Evolutionary conservation across 2,329 filamentous ascomycete genomes (phyloP).

Genomic region (Aspergillus neoniger): DNA sequence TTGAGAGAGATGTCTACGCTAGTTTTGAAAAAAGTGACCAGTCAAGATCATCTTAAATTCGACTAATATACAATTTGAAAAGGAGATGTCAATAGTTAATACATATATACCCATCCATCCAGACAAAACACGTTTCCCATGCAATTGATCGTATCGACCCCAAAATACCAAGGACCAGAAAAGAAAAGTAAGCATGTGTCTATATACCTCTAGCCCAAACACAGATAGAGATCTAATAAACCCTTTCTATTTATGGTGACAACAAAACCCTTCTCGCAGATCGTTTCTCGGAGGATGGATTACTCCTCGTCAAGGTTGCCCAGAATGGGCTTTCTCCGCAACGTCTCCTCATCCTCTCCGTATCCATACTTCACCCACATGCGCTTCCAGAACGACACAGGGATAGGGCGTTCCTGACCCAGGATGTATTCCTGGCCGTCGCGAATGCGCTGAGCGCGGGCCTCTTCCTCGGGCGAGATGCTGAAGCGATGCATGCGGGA

Average conservation of each 20-base stretch:
- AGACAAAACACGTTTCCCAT: constrained; percentile 5
- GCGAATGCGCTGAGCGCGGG: constrained; percentile 62
- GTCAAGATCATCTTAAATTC: not conserved
- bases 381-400: constrained; percentile 41
- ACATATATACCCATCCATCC: not conserved
- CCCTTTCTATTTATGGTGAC: not conserved
- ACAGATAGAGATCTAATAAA: not conserved
- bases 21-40: not conserved
- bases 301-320: constrained; percentile 42
- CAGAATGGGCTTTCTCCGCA: constrained; percentile 42
- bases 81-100: not conserved
- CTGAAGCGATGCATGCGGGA: constrained; percentile 79
- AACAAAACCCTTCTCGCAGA: no score
- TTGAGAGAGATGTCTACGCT: no score
- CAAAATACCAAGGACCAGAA: not conserved
- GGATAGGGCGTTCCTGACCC: constrained; percentile 55
- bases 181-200: not conserved
- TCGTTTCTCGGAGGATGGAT: constrained; percentile 19
- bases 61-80: constrained; percentile 15
- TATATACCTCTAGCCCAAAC: not conserved
- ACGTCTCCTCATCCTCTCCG: constrained; percentile 42
- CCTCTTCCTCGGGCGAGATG: constrained; percentile 69
- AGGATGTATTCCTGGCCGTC: constrained; percentile 69
- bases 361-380: constrained; percentile 45
- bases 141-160: not conserved